Base-by-base conservation (phyloP, 768 basidiomycete genomes). In the Exidia glandulosa region DNA sequence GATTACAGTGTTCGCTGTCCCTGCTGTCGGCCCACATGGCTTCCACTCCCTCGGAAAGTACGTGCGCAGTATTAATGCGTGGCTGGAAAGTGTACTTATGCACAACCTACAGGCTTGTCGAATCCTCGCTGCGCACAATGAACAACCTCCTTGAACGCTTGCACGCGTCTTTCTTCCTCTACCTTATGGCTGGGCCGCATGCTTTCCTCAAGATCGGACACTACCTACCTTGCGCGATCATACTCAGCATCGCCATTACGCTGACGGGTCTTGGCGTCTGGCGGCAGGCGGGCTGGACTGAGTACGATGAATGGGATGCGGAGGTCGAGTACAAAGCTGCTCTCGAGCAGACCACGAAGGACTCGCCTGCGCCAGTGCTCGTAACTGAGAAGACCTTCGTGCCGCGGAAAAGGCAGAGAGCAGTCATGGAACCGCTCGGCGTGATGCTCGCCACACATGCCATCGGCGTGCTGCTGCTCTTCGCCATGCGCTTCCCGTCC, bases 141-240 rank as follows among this genome's bases (percentile, higher is more conserved):
- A 97, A 96, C 72, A 99, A 99, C 68, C 80, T 98, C 4, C 79
- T 97, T 25, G 96, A 99, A 69, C 85, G 96, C 19, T 82, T 98
- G 25, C 96, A 99, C 70, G 94, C 94, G 2, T 98, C 95, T 0
- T 94, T 95, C 73, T 97, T 98, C 76, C 94, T 98, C 75, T 98
- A 94, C 74, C 77, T 98, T 62, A 74, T 92, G 61, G 80, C 87
- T 14, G 72, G 75, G 36, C 77, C 84, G 1, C 75, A 73, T 3
- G 79, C 77, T 2, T 96, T 95, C 74, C 80, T 92, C 65, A 90
- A 94, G 69, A 92, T 98, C 31, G 94, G 94, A 2, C 82, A 77
- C 66, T 99, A 91, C 72, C 79, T 99, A 5, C 94, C 95, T 0
- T 90, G 89, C 59, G 90, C 83, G 1, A 79, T 98, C 36, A 69